Evolutionary conservation across 1,284 basidiomycete species (phyloP).

Genomic region (Peniophora sp.): DNA sequence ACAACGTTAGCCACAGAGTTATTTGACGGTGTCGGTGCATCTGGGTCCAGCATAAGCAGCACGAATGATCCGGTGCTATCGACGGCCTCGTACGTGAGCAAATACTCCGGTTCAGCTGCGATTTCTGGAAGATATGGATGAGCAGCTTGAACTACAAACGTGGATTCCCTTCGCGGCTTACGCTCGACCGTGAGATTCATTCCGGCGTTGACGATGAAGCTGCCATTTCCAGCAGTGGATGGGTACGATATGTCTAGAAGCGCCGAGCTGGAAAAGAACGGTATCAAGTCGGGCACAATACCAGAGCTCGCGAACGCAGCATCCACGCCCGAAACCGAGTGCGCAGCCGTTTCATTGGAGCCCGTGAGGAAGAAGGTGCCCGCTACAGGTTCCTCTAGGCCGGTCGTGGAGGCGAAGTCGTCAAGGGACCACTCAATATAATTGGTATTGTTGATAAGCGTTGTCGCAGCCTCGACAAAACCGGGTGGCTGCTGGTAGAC

Average conservation of each 20-base stretch:
- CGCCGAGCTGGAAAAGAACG: not conserved
- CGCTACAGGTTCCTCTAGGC: constrained; percentile 1
- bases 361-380: constrained; percentile 1
- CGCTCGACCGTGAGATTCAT: constrained; percentile 3
- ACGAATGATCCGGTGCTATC: constrained; percentile 29
- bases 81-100: constrained; percentile 24
- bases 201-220: constrained; percentile 1
- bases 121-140: constrained; percentile 25
- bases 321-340: not conserved
- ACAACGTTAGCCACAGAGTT: constrained; percentile 30
- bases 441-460: constrained; percentile 22
- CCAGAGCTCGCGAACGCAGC: not conserved
- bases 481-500: constrained; percentile 35
- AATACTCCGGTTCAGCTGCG: constrained; percentile 26
- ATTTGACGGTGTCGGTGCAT: constrained; percentile 39
- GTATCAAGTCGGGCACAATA: not conserved
- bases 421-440: constrained; percentile 22
- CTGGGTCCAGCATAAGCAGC: constrained; percentile 38
- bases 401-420: not conserved
- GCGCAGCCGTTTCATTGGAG: not conserved
- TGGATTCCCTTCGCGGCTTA: no score
- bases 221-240: not conserved
- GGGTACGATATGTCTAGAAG: not conserved
- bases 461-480: constrained; percentile 22
- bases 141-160: no score